Percentiles rank a stretch among this genome's conserved stretches.
Conservation (phyloP, 176 grass and related monocot genomes). For the Eremochloa ophiuroides region DNA sequence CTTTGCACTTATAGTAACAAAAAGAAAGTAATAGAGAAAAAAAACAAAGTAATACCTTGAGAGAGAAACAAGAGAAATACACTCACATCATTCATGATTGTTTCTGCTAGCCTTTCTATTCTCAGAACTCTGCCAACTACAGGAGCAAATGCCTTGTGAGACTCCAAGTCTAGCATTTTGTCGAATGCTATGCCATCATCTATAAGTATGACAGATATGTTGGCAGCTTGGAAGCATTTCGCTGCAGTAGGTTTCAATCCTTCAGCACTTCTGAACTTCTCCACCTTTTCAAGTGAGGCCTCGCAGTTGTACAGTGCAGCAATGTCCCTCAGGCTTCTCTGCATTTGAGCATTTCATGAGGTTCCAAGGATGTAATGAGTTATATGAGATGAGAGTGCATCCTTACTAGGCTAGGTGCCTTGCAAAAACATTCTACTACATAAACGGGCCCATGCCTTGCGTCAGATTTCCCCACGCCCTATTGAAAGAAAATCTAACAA, state of each 20-base stretch:
- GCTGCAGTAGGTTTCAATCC: conserved; percentile 53
- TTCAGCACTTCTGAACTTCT: conserved; percentile 57
- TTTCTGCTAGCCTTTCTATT: conserved; percentile 83
- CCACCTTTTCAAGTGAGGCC: conserved; percentile 56
- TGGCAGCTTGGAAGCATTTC: conserved; percentile 87
- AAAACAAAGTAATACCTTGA: background rate
- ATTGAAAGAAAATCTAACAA: background rate
- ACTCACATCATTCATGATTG: conserved; percentile 88
- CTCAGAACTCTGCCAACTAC: conserved; percentile 70
- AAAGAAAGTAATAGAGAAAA: background rate
- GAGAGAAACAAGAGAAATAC: conserved; percentile 13
- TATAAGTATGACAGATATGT: conserved; percentile 67
- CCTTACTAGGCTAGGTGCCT: background rate
- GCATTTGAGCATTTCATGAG: conserved; percentile 35
- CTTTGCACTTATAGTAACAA: conserved; percentile 14
- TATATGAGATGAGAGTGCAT: background rate
- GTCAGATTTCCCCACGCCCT: background rate
- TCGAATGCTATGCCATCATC: conserved; percentile 82
- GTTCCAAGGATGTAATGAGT: conserved; percentile 8
- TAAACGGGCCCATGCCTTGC: background rate
- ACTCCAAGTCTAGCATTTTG: conserved; percentile 69
- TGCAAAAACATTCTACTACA: background rate
- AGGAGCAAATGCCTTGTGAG: conserved; percentile 67
- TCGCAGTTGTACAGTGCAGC: conserved; percentile 68
- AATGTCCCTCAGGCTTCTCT: conserved; percentile 94